Base-by-base conservation (phyloP, 179 eudicot species). In the Pouteria campechiana region DNA sequence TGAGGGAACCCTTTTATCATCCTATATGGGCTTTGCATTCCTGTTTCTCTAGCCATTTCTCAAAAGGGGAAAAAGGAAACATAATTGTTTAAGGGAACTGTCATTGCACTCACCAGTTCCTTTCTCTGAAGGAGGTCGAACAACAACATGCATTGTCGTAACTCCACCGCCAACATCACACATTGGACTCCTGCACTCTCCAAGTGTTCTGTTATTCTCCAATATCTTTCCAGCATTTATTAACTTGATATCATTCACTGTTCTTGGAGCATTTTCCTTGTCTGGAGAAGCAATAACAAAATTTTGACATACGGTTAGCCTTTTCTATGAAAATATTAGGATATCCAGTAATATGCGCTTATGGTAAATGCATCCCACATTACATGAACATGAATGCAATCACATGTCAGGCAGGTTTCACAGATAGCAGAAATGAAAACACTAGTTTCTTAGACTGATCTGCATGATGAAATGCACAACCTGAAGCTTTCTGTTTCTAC, bases 101-200 rank as follows among this genome's bases (percentile, higher is more conserved):
- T n/a, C n/a, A n/a, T 14, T 29, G 11, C 33, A 48, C n/a, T n/a
- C n/a, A n/a, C n/a, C n/a, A n/a, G n/a, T n/a, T n/a, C 85, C 77
- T 67, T 73, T 77, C 24, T 64, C 75, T 17, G 15, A 7, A 31
- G 72, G 48, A 6, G 72, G 73, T 32, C 69, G 78, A 56, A 78
- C 73, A 44, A 78, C 60, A 17, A 74, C 81, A 52, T 67, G 86
- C 86, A 78, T 78, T 31, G 86, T 78, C 24, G 72, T 71, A 17
- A 74, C 71, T 37, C 73, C 78, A 7, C 67, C 73, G 7, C 81
- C 75, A 46, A 74, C 17, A 47, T 75, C 81, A 62, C 54, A 70
- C 29, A 74, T 27, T 2, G 81, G 67, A 70, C 72, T 68, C 23
- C 68, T 65, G 46, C 73, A 78, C 25, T 74, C 81, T 43, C 55